Evolutionary conservation across 2,329 filamentous ascomycete genomes (phyloP).

Genomic region (Trichoderma arundinaceum): DNA sequence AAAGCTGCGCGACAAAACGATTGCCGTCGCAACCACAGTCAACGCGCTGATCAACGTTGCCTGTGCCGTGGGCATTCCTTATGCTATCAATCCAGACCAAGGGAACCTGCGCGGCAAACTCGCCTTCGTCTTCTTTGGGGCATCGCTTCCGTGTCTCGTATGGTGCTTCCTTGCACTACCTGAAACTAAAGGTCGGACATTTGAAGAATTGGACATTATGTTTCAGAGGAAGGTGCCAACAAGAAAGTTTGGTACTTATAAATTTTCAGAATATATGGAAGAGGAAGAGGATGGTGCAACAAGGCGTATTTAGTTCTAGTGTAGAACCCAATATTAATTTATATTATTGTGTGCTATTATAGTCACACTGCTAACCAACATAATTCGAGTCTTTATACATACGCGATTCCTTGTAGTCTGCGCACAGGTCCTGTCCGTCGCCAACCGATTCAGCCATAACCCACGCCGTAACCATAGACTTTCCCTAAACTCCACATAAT

Average conservation of each 20-base stretch:
- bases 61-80: conserved; percentile 39
- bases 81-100: conserved; percentile 40
- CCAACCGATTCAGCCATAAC: too few species aligned
- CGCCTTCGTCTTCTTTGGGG: conserved; percentile 55
- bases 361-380: too few species aligned
- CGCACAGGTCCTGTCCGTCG: too few species aligned
- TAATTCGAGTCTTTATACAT: too few species aligned
- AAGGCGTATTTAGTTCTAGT: too few species aligned
- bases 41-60: conserved; percentile 38
- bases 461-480: too few species aligned
- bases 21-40: conserved; percentile 45
- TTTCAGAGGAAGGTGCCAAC: conserved; percentile 52
- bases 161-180: conserved; percentile 60
- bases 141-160: too few species aligned
- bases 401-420: too few species aligned
- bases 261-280: conserved; percentile 42
- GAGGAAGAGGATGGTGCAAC: too few species aligned
- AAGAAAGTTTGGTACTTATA: conserved; percentile 46
- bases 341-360: too few species aligned
- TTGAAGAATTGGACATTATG: conserved; percentile 60
- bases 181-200: conserved; percentile 56
- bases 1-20: conserved; percentile 47
- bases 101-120: conserved; percentile 40
- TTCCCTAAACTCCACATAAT: too few species aligned
- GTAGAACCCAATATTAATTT: too few species aligned